Evolutionary conservation across 2,329 filamentous ascomycete species (phyloP).

Genomic region (Pestalotiopsis fici): DNA sequence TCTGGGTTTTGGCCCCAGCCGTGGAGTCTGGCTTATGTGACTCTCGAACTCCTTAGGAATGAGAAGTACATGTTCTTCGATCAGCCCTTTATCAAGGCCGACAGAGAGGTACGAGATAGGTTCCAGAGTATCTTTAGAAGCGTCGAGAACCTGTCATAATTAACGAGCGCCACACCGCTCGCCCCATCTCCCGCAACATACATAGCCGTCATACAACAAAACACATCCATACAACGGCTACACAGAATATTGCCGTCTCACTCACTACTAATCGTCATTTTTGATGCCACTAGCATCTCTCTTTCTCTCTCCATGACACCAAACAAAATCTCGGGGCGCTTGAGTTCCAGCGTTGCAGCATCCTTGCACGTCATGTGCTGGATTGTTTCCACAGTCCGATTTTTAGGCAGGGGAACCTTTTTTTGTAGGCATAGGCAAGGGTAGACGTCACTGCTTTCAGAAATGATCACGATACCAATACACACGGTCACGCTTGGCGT

Average conservation of each 20-base stretch:
- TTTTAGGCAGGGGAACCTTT: background rate
- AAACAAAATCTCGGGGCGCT: background rate
- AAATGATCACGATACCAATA: constrained; percentile 3
- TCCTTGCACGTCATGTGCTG: background rate
- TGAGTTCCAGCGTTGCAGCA: background rate
- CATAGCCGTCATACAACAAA: background rate
- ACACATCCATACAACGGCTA: background rate
- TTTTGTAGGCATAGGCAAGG: background rate
- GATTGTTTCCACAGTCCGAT: background rate
- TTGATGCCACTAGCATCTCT: background rate
- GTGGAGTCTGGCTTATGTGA: constrained; percentile 88
- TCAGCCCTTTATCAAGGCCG: constrained; percentile 85
- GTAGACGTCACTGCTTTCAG: constrained; percentile 1
- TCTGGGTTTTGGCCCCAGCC: constrained; percentile 90
- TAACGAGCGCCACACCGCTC: background rate
- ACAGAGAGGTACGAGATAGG: constrained; percentile 69
- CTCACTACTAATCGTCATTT: background rate
- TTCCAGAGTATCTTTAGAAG: constrained; percentile 13
- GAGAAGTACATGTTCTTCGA: constrained; percentile 91
- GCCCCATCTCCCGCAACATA: background rate
- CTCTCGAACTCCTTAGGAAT: constrained; percentile 90
- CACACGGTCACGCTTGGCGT: constrained; percentile 4
- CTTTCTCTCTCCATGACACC: background rate
- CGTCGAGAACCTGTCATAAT: constrained; percentile 11
- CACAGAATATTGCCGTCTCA: background rate